Base-by-base conservation (phyloP, 2,329 filamentous ascomycete genomes). In the Monosporascus sp. region DNA sequence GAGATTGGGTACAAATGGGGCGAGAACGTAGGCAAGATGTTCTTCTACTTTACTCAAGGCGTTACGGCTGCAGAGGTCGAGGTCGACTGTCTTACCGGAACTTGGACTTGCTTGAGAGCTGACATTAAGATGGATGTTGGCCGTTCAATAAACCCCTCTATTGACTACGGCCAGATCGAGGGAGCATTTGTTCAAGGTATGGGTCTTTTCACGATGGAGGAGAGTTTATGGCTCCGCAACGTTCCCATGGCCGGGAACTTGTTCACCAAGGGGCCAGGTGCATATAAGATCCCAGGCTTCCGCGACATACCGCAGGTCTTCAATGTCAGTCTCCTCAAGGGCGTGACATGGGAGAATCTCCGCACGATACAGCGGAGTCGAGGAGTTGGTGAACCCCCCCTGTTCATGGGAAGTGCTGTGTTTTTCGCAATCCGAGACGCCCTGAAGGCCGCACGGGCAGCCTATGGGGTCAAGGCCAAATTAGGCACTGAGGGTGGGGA, bases 81-180 rank as follows among this genome's bases (percentile, higher is more conserved):
- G 71, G 80, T 99, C 53, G 94, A 99, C 71, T 93, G 90, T 0
- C 74, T 99, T 26, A 97, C 94, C 0, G 94, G 94, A 40, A 89
- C 94, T 58, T 97, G 90, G 90, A 97, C 93, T 0, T 91, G 89
- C 57, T 72, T 89, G 4, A 85, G 92, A 19, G 89, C 91, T 1
- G 94, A 99, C 66, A 85, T 99, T 73, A 96, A 96, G 71, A 99
- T 99, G 94, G 93, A 97, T 64, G 91, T 97, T 1, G 89, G 89
- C 0, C 81, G 86, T 26, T 85, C 78, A 17, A 90, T 91, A 73
- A 91, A 91, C 62, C 79, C 79, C 1, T 72, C 78, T 3, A 79
- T 82, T 53, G 79, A 89, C 67, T 89, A 89, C 61, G 86, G 86
- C 0, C 86, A 89, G 66, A 88, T 89, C 57, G 85, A 89, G 62